Conservation (phyloP, 257 asterid genomes). For the Przewalskia tangutica region DNA sequence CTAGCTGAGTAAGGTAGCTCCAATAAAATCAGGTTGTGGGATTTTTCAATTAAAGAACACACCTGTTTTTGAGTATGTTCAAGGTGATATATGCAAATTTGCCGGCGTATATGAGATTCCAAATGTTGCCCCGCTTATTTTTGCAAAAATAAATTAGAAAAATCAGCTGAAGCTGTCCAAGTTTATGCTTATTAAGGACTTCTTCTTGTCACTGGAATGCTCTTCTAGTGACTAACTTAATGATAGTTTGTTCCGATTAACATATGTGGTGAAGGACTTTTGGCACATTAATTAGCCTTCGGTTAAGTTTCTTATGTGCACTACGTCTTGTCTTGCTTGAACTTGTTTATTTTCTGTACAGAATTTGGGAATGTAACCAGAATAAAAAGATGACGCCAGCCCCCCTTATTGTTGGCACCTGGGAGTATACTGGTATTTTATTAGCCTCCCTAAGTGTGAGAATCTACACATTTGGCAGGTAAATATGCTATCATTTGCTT, state of each 20-base stretch:
- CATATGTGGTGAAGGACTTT: neutral
- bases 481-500: neutral
- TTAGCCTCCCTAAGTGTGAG: neutral
- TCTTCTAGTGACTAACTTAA: neutral
- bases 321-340: neutral
- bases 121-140: neutral
- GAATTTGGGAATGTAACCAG: neutral
- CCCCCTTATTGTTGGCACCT: neutral
- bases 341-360: neutral
- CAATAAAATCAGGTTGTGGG: neutral
- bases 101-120: neutral
- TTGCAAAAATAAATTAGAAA: neutral
- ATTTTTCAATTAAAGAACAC: neutral
- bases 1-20: neutral
- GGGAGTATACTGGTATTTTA: neutral
- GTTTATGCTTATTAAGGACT: neutral
- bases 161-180: neutral
- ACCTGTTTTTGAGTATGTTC: neutral
- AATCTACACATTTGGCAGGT: neutral
- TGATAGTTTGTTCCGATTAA: neutral
- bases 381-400: neutral
- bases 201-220: neutral
- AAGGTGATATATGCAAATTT: neutral
- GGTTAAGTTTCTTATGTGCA: neutral
- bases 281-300: neutral